Evolutionary conservation across 768 basidiomycete species (phyloP).

Genomic region (Lyophyllum atratum): DNA sequence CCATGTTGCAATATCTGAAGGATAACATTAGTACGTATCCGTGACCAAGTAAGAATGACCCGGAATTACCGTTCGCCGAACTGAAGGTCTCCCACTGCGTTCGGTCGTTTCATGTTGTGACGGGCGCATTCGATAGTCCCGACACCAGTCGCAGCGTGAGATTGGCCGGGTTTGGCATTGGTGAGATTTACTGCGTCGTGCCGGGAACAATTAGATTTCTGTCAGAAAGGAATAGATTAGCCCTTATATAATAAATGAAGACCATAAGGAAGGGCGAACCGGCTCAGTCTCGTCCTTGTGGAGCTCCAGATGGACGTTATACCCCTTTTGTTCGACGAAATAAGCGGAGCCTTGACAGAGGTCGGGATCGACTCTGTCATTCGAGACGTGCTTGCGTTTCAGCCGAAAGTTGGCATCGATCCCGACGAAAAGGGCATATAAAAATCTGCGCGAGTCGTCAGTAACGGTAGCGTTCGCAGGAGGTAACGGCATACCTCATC

Average conservation of each 20-base stretch:
- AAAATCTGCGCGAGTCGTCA: constrained; percentile 10
- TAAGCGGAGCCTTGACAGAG: constrained; percentile 30
- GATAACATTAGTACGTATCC: neutral
- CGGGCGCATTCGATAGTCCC: constrained; percentile 29
- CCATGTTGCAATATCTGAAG: constrained; percentile 29
- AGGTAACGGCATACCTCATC: constrained; percentile 6
- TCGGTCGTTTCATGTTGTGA: constrained; percentile 30
- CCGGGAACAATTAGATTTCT: constrained; percentile 30
- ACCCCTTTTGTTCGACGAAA: constrained; percentile 25
- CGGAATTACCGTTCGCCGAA: constrained; percentile 29
- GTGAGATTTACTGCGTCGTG: constrained; percentile 30
- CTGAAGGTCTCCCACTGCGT: constrained; percentile 29
- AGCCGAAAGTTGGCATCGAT: constrained; percentile 36
- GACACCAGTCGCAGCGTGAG: constrained; percentile 27
- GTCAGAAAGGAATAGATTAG: neutral
- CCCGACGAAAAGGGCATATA: constrained; percentile 28
- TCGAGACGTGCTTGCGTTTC: constrained; percentile 28
- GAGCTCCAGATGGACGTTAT: constrained; percentile 22
- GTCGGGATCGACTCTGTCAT: constrained; percentile 25
- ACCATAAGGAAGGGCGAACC: constrained; percentile 14
- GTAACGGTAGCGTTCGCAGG: neutral
- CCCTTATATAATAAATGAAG: neutral
- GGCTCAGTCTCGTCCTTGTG: constrained; percentile 21
- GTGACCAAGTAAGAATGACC: no score
- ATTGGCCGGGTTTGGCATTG: constrained; percentile 17